These are phyloP conservation scores for Penicillium digitatum DNA, from an alignment of 2,329 filamentous ascomycete species.

Conservation along the genomic window DNA sequence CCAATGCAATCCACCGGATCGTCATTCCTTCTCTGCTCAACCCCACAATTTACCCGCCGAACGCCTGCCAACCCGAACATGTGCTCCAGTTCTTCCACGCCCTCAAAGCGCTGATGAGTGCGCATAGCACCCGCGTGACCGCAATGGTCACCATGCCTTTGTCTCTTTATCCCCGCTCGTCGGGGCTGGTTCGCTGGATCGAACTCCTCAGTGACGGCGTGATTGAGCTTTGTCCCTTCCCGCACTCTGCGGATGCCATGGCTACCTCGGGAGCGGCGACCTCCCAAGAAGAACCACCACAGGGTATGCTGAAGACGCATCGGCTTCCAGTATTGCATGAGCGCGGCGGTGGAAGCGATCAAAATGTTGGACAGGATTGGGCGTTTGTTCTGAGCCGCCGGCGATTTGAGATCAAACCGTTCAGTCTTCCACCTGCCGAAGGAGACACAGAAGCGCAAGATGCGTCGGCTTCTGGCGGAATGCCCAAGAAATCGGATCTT, in stretches of 20 bases:
- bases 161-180: slow-evolving; percentile 70
- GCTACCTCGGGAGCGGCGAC: slow-evolving; percentile 53
- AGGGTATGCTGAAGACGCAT: slow-evolving; percentile 81
- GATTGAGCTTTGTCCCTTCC: slow-evolving; percentile 75
- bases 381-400: slow-evolving; percentile 83
- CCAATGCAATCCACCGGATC: slow-evolving; percentile 69
- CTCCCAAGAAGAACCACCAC: slow-evolving; percentile 67
- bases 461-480: slow-evolving; percentile 41
- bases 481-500: slow-evolving; percentile 63
- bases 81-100: slow-evolving; percentile 77
- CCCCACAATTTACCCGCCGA: slow-evolving; percentile 74
- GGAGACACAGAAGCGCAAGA: slow-evolving; percentile 64
- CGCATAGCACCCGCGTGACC: slow-evolving; percentile 61
- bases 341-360: slow-evolving; percentile 72
- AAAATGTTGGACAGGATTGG: slow-evolving; percentile 73
- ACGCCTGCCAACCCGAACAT: slow-evolving; percentile 64
- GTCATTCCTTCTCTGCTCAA: slow-evolving; percentile 82
- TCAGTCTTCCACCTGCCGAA: slow-evolving; percentile 80
- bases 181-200: slow-evolving; percentile 77
- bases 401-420: slow-evolving; percentile 81
- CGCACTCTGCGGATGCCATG: slow-evolving; percentile 52
- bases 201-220: slow-evolving; percentile 83
- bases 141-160: slow-evolving; percentile 74
- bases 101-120: slow-evolving; percentile 69
- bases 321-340: slow-evolving; percentile 81